These are phyloP conservation scores for Aspergillus sergii DNA, from an alignment of 2,329 filamentous ascomycete genomes.

Conservation along the genomic window DNA sequence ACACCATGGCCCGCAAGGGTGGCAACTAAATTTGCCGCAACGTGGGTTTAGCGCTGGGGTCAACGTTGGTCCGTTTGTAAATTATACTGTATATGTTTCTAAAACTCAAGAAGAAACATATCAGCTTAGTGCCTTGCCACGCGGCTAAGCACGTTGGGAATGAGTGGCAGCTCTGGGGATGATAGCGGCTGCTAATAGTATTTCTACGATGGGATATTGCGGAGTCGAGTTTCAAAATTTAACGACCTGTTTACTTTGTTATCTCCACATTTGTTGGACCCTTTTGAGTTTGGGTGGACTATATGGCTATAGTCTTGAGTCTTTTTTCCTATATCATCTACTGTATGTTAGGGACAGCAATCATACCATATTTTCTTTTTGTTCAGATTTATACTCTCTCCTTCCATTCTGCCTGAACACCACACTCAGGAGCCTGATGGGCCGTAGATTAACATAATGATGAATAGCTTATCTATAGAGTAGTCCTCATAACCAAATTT, in stretches of 20 bases:
- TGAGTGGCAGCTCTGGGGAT: conserved; percentile 17
- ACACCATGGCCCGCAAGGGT: conserved; percentile 88
- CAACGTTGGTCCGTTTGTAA: conserved; percentile 22
- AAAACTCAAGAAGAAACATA: conserved; percentile 13
- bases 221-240: conserved; percentile 40
- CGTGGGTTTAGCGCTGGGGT: conserved; percentile 6
- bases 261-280: conserved; percentile 26
- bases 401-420: background rate
- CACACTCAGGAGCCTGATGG: background rate
- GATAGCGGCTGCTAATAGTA: conserved; percentile 24
- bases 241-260: conserved; percentile 37
- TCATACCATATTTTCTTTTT: conserved; percentile 38
- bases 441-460: background rate
- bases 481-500: background rate
- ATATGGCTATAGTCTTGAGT: conserved; percentile 44
- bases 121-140: background rate
- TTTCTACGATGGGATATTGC: conserved; percentile 33
- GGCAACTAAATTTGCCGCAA: conserved; percentile 30
- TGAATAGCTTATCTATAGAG: too few species aligned
- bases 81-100: conserved; percentile 29
- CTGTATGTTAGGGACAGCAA: conserved; percentile 42
- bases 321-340: conserved; percentile 34
- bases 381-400: conserved; percentile 15
- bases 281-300: conserved; percentile 37
- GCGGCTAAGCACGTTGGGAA: background rate